phyloP scores from a whole-genome alignment of 345 rosid genomes.

The Psidium guajava region DNA sequence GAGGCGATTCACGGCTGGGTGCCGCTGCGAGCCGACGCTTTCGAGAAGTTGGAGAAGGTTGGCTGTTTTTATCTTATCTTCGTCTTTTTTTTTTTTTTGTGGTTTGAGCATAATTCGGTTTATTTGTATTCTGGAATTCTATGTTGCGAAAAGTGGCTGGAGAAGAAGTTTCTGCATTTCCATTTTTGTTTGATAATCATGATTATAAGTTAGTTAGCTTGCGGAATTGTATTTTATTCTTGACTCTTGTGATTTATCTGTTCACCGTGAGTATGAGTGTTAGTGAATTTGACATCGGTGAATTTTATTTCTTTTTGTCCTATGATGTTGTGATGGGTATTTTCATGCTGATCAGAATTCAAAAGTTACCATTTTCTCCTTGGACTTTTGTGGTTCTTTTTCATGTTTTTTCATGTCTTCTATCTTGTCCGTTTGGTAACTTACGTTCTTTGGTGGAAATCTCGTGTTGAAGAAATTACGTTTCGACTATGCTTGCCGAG shows the following conservation, averaged over 20 bases:
- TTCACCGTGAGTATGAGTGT: background rate
- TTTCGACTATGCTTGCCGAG: background rate
- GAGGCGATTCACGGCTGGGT: constrained; percentile 98
- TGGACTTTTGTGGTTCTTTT: background rate
- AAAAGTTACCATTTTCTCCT: background rate
- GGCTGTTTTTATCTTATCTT: background rate
- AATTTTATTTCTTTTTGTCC: background rate
- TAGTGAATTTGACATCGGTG: background rate
- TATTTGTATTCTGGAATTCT: background rate
- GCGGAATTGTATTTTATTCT: background rate
- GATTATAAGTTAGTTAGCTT: background rate
- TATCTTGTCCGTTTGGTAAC: background rate
- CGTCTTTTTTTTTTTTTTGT: background rate
- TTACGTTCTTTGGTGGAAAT: background rate
- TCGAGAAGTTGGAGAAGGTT: constrained; percentile 92
- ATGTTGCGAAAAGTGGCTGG: background rate
- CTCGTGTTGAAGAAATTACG: background rate
- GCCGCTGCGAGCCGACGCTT: constrained; percentile 75
- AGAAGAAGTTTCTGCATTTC: background rate
- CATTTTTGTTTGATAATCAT: background rate
- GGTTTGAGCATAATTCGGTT: background rate
- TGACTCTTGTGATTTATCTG: background rate
- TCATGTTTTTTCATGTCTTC: background rate
- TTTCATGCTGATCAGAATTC: background rate
- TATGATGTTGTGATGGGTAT: background rate